Conservation (phyloP, 495 filamentous ascomycete genomes). For the Neurospora terricola region DNA sequence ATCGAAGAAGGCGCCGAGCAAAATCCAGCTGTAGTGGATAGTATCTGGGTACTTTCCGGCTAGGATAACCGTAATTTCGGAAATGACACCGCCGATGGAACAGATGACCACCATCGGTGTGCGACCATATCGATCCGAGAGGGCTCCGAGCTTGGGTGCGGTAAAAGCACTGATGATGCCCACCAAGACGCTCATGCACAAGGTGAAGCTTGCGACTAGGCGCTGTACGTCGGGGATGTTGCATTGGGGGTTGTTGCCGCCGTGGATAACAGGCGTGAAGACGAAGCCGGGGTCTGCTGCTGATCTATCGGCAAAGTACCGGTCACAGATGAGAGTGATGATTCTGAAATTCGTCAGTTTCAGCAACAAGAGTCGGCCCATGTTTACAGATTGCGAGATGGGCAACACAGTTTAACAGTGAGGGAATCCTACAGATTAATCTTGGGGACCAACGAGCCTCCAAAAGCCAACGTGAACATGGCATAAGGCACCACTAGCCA, state of each 20-base stretch:
- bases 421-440: conserved; percentile 49
- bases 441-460: conserved; percentile 68
- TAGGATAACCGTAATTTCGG: conserved; percentile 65
- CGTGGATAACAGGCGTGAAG: conserved; percentile 54
- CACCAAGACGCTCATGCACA: conserved; percentile 59
- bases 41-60: conserved; percentile 63
- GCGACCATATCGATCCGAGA: conserved; percentile 85
- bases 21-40: conserved; percentile 60
- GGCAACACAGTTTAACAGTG: not conserved
- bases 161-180: conserved; percentile 66
- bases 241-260: conserved; percentile 63
- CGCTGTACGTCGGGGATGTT: conserved; percentile 59
- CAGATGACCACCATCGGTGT: conserved; percentile 58
- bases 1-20: conserved; percentile 65
- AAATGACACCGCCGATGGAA: conserved; percentile 54
- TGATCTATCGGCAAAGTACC: conserved; percentile 59
- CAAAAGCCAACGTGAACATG: conserved; percentile 72
- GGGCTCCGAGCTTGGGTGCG: conserved; percentile 68
- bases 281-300: conserved; percentile 46
- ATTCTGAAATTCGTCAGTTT: conserved; percentile 34
- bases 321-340: conserved; percentile 65
- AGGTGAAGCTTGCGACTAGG: conserved; percentile 63
- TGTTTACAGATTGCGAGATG: not conserved
- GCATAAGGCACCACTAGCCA: conserved; percentile 76
- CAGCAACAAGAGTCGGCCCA: not conserved